phyloP scores from a whole-genome alignment of 108 stramenopile species.

The Nitzschia sp. region DNA sequence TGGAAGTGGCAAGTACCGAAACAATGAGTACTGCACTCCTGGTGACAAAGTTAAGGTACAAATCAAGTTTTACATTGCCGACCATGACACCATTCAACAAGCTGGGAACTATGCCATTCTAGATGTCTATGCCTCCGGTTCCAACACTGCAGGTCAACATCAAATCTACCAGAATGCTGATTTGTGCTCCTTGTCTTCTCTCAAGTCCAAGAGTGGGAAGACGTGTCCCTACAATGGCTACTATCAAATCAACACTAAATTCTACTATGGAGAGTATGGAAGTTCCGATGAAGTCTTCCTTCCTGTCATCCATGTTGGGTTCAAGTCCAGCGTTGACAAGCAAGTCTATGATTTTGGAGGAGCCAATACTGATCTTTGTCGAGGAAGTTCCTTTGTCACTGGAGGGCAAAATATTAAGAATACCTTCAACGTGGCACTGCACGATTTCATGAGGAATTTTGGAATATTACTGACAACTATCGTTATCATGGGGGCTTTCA shows the following conservation, averaged over 20 bases:
- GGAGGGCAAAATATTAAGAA: conserved; percentile 27
- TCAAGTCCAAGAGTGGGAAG: conserved; percentile 28
- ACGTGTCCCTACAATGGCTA: conserved; percentile 39
- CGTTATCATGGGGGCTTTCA: conserved; percentile 22
- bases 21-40: conserved; percentile 37
- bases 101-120: conserved; percentile 24
- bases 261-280: conserved; percentile 31
- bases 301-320: conserved; percentile 38
- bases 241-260: conserved; percentile 36
- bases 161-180: conserved; percentile 27
- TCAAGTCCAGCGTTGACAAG: conserved; percentile 27
- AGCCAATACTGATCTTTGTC: conserved; percentile 50
- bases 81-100: conserved; percentile 23
- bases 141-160: conserved; percentile 7
- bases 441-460: conserved; percentile 42
- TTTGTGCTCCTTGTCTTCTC: conserved; percentile 34
- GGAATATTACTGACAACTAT: conserved; percentile 40
- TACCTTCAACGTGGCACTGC: conserved; percentile 26
- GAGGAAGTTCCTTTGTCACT: conserved; percentile 37
- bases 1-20: conserved; percentile 56
- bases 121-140: conserved; percentile 24
- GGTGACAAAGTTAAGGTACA: conserved; percentile 47
- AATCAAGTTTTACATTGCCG: conserved; percentile 42
- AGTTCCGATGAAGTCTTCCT: conserved; percentile 28
- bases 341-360: conserved; percentile 52